Conservation (phyloP, 805 yeast species). For the Metschnikowia gelsemii region DNA sequence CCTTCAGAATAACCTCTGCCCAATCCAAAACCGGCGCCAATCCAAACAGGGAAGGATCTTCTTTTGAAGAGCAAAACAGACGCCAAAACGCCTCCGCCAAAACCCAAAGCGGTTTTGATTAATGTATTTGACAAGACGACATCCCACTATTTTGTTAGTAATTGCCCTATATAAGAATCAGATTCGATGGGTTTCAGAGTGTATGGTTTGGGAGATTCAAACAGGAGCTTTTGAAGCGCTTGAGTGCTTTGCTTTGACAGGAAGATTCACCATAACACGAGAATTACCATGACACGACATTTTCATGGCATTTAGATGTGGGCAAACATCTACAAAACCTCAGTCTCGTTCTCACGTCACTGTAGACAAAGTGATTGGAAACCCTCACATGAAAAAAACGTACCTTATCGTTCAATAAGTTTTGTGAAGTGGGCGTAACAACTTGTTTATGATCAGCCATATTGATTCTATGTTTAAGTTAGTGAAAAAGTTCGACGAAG, state of each 20-base stretch:
- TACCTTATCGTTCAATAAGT: slow-evolving; percentile 60
- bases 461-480: slow-evolving; percentile 14
- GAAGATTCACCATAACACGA: too few species aligned
- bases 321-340: too few species aligned
- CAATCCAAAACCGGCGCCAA: slow-evolving; percentile 94
- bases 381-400: slow-evolving; percentile 13
- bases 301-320: too few species aligned
- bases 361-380: neutral
- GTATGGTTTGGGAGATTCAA: too few species aligned
- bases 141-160: slow-evolving; percentile 64
- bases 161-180: neutral
- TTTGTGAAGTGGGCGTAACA: slow-evolving; percentile 46
- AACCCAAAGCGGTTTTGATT: slow-evolving; percentile 93
- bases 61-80: slow-evolving; percentile 88
- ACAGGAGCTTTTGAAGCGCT: too few species aligned
- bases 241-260: too few species aligned
- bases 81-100: slow-evolving; percentile 93
- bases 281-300: too few species aligned
- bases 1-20: slow-evolving; percentile 99
- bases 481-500: slow-evolving; percentile 12
- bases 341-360: too few species aligned
- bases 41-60: slow-evolving; percentile 96
- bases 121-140: slow-evolving; percentile 90
- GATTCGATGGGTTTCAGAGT: neutral
- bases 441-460: slow-evolving; percentile 37